Base-by-base conservation (phyloP, 495 filamentous ascomycete genomes). In the Jackrogersella multiformis region DNA sequence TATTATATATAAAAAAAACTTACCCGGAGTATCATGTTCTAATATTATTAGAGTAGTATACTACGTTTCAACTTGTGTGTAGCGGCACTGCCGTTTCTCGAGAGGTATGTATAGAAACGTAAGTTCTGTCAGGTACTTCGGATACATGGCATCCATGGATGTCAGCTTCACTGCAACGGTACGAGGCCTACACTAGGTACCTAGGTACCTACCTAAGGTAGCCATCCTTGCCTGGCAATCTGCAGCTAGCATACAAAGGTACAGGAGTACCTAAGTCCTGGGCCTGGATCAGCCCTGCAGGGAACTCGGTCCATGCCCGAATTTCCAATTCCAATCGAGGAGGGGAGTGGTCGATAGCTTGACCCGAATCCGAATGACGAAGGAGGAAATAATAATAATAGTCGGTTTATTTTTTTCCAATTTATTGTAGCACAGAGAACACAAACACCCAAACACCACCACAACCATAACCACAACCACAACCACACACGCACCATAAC, bases 261-360 rank as follows among this genome's bases (percentile, higher is more conserved):
- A 58, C 46, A 61, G 32, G 35, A 26, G 64, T 55, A 56, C 15
- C 8, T 53, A 52, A n/a, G n/a, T 45, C 46, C 45, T 55, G 48
- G 59, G 58, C 53, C 54, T 63, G 54, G 60, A 60, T 69, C 66
- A 69, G 66, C 60, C 66, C 60, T 60, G 66, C 66, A 69, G 59
- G 57, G 30, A 49, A 32, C 34, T 28, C 35, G 28, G 34, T 48
- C 52, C 49, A 63, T 63, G 26, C n/a, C 57, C 45, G 35, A 61
- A 68, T 36, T 62, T 23, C 52, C 24, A 48, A 61, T 39, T 30
- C 26, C 24, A 59, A 55, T 55, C 35, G 16, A 39, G 52, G 13
- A 30, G 48, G 39, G 56, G 32, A 26, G 55, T 64, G 46, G 38
- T 49, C 23, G 35, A 58, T 32, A 55, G 54, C 53, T 58, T 58